Evolutionary conservation across 2,329 filamentous ascomycete species (phyloP), one percentile per base, ranked within the genome.

Genomic region (Cyphellophora attinorum): DNA sequence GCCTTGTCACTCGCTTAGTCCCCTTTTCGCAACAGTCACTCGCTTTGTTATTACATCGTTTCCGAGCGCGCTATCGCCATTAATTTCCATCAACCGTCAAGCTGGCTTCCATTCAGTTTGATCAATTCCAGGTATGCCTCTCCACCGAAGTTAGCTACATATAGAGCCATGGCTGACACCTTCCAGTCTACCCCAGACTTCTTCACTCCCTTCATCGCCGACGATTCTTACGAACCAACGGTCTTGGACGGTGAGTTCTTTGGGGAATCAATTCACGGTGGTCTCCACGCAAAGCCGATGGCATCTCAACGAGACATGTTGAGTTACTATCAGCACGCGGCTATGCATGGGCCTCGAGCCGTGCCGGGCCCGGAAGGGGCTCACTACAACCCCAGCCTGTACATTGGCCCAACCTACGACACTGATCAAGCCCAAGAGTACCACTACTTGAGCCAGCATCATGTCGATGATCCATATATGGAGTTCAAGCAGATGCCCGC

Each of bases 291-390:
- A 61, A 70, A 67, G 57, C 63, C 65, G 60, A 88, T 88, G 81
- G 63, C 76, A 39, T 76, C 81, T 59, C 70, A 78, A 61, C 70
- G 80, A 59, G 81, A 80, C 59, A 74, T 88, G 66, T 81, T 89
- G 63, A 82, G 86, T 93, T 68, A 15, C 19, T 27, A 17, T 25
- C 16, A 25, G 17, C 29, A 25, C n/a, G 8, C 21, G 11, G 29
- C 18, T 15, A 15, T 37, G 29, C 28, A 37, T 16, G 28, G 33
- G 19, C 34, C 34, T 19, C 15, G n/a, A 10, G 58, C 61, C 48
- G 66, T 65, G 44, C 50, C 54, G 34, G 47, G 49, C 34, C 62
- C 57, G 46, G 53, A 51, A 39, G 58, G 61, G 46, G 48, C 51
- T 25, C 51, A 56, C 21, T 64, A 60, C 48, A 51, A 59, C 50